phyloP scores from a whole-genome alignment of 352 stramenopile genomes.

The Pythium grandisporangium region DNA sequence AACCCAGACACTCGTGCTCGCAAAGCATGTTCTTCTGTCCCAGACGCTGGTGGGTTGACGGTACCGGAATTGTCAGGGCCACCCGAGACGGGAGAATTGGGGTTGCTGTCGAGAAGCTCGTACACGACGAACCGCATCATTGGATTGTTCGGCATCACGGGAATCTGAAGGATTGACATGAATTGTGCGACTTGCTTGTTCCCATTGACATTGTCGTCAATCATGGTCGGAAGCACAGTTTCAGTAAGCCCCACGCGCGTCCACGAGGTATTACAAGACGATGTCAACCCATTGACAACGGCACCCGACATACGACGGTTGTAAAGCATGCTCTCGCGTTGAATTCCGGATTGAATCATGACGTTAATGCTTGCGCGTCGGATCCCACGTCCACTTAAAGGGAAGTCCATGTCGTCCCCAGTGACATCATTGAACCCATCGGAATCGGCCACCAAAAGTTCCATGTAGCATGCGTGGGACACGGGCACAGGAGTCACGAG shows the following conservation, averaged over 20 bases:
- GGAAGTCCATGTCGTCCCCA: slow-evolving; percentile 45
- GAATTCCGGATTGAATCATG: slow-evolving; percentile 60
- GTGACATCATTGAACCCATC: slow-evolving; percentile 43
- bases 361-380: slow-evolving; percentile 65
- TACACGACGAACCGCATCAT: slow-evolving; percentile 79
- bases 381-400: slow-evolving; percentile 34
- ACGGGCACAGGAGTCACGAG: slow-evolving; percentile 50
- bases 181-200: slow-evolving; percentile 56
- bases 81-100: slow-evolving; percentile 14
- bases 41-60: slow-evolving; percentile 1
- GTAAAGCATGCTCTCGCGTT: slow-evolving; percentile 52
- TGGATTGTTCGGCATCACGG: slow-evolving; percentile 46
- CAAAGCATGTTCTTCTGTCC: slow-evolving; percentile 5
- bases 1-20: slow-evolving; percentile 47
- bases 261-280: slow-evolving; percentile 45
- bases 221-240: slow-evolving; percentile 56
- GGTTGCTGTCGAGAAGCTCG: slow-evolving; percentile 44
- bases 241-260: slow-evolving; percentile 68
- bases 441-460: slow-evolving; percentile 60
- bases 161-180: slow-evolving; percentile 71
- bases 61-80: slow-evolving; percentile 3
- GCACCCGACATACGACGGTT: slow-evolving; percentile 12
- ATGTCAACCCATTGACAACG: slow-evolving; percentile 20
- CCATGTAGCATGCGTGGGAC: slow-evolving; percentile 63
- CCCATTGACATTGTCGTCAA: slow-evolving; percentile 11